A percentile compares a stretch with the other conserved stretches of the same genome.
Evolutionary conservation across 1,284 basidiomycete species (phyloP).

Genomic region (Sporisorium graminicola): DNA sequence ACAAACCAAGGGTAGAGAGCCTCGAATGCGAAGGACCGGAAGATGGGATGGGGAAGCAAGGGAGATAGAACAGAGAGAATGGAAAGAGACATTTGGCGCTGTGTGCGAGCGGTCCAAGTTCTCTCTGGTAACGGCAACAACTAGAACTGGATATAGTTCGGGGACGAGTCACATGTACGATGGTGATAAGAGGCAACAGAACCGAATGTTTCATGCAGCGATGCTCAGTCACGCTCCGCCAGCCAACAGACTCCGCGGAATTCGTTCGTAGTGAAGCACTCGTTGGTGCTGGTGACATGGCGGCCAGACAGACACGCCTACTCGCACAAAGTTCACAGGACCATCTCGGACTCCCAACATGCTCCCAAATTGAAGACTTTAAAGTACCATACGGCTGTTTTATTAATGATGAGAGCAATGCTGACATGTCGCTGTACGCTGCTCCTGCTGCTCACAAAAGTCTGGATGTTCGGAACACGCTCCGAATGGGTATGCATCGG

Average conservation of each 20-base stretch:
- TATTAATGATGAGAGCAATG: too few species aligned
- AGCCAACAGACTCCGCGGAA: neutral
- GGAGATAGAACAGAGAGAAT: too few species aligned
- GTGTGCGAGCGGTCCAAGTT: too few species aligned
- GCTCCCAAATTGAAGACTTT: too few species aligned
- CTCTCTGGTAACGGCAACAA: neutral
- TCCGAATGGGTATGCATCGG: conserved; percentile 2
- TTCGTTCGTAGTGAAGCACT: neutral
- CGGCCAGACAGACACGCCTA: neutral
- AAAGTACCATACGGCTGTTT: too few species aligned
- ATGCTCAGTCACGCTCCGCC: neutral
- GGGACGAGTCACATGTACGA: neutral
- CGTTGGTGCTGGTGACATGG: neutral
- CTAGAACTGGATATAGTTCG: too few species aligned
- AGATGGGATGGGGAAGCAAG: neutral
- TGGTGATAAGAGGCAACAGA: neutral
- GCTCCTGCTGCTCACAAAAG: neutral
- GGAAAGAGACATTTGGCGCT: too few species aligned
- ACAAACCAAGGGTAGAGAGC: neutral
- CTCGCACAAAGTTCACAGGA: neutral
- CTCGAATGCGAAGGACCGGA: neutral
- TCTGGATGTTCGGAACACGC: neutral
- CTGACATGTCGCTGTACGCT: too few species aligned
- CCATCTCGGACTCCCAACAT: neutral
- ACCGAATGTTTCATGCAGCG: neutral